Percentiles rank a stretch among this genome's conserved stretches.
These are phyloP conservation scores for Fusarium sp. DNA, from an alignment of 2,329 filamentous ascomycete species.

Conservation along the genomic window DNA sequence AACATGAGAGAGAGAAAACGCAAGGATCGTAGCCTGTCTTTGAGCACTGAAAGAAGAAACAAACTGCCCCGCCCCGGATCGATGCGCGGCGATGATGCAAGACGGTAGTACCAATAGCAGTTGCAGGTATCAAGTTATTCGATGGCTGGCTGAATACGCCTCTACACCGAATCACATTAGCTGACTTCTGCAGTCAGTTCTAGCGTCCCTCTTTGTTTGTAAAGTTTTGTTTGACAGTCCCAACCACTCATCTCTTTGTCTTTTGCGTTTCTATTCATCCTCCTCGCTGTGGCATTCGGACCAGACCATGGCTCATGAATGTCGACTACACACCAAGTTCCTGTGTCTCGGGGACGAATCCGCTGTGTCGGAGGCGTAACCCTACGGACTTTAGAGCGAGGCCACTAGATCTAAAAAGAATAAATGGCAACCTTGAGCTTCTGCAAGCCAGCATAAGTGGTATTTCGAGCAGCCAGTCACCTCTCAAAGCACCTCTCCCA, in stretches of 20 bases:
- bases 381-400: constrained; percentile 27
- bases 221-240: not conserved
- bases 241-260: constrained; percentile 4
- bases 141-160: constrained; percentile 29
- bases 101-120: constrained; percentile 14
- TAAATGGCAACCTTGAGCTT: constrained; percentile 36
- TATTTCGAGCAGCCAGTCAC: constrained; percentile 41
- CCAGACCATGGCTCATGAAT: constrained; percentile 8
- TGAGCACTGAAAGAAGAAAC: constrained; percentile 13
- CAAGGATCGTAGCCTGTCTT: constrained; percentile 28
- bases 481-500: constrained; percentile 36
- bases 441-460: constrained; percentile 38
- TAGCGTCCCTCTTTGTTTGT: not conserved
- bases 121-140: not conserved
- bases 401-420: constrained; percentile 36
- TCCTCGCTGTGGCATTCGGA: not conserved
- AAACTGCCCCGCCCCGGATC: constrained; percentile 29
- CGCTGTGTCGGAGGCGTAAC: constrained; percentile 27
- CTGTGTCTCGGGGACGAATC: constrained; percentile 33
- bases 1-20: not conserved
- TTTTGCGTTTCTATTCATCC: not conserved
- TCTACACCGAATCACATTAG: not conserved
- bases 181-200: not conserved
- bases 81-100: constrained; percentile 32
- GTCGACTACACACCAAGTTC: constrained; percentile 25